Evolutionary conservation across 257 asterid species (phyloP).

Genomic region (Penstemon davidsonii): DNA sequence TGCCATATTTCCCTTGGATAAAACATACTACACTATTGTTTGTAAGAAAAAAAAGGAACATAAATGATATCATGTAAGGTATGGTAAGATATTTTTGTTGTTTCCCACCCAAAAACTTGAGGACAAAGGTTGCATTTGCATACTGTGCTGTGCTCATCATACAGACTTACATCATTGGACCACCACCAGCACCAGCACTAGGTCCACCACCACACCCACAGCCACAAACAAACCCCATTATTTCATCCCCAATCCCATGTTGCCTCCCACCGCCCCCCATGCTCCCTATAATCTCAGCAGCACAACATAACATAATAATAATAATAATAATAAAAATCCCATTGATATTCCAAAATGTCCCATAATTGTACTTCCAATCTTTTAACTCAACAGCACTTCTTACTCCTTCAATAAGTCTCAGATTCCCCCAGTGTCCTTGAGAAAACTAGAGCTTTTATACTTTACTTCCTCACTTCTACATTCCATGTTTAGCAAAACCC

Average conservation of each 20-base stretch:
- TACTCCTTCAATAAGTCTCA: conserved; percentile 11
- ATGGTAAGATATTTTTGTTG: conserved; percentile 25
- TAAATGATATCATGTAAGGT: not conserved
- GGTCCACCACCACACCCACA: conserved; percentile 26
- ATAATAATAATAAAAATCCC: not conserved
- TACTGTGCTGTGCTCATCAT: conserved; percentile 37
- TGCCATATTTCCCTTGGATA: not conserved
- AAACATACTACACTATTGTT: not conserved
- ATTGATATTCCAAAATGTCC: not conserved
- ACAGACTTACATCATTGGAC: conserved; percentile 66
- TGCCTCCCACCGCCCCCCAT: conserved; percentile 65
- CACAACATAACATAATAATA: conserved; percentile 27
- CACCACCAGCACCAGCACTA: conserved; percentile 47
- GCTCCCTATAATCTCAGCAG: conserved; percentile 58
- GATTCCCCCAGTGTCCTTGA: conserved; percentile 36
- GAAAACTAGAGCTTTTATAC: conserved; percentile 25
- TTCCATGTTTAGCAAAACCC: conserved; percentile 78
- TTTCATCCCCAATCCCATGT: conserved; percentile 45
- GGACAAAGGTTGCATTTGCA: conserved; percentile 45
- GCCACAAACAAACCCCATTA: conserved; percentile 26
- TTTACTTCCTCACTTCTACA: conserved; percentile 28
- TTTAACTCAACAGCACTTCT: conserved; percentile 23
- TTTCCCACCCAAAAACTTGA: conserved; percentile 29
- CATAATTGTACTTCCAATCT: conserved; percentile 31
- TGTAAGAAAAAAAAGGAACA: not conserved